Evolutionary conservation across 192 early-diverging fungal genomes (phyloP).

Genomic region (Borealophlyctis nickersoniae): DNA sequence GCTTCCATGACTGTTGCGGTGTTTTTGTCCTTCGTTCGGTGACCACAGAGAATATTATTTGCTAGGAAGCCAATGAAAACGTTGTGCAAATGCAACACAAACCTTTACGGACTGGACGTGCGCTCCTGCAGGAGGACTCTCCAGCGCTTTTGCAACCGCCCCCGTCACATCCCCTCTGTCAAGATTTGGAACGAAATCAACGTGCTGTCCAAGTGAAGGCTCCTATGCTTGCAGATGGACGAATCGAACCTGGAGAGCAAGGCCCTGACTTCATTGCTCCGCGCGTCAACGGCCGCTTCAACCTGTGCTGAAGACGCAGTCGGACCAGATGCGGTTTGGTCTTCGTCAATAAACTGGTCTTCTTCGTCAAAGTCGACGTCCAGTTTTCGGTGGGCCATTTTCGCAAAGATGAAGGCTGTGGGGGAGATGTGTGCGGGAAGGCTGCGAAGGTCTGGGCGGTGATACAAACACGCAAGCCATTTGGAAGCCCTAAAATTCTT

Average conservation of each 20-base stretch:
- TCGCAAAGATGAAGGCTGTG: not conserved
- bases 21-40: constrained; percentile 56
- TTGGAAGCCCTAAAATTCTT: too few relatives aligned
- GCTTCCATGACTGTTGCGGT: constrained; percentile 80
- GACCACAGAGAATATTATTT: not conserved
- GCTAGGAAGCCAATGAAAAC: constrained; percentile 4
- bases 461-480: too few relatives aligned
- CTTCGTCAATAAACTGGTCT: constrained; percentile 47
- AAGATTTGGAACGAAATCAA: not conserved
- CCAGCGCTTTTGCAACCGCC: constrained; percentile 34
- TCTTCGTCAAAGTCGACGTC: constrained; percentile 68
- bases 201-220: not conserved
- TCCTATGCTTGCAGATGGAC: not conserved
- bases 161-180: constrained; percentile 28
- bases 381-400: constrained; percentile 67
- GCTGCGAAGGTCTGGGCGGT: too few relatives aligned
- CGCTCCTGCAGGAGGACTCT: constrained; percentile 38
- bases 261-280: constrained; percentile 61
- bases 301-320: constrained; percentile 37
- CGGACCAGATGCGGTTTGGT: constrained; percentile 29
- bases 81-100: not conserved
- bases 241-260: constrained; percentile 61
- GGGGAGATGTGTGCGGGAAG: too few relatives aligned
- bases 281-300: constrained; percentile 51
- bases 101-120: constrained; percentile 33